phyloP scores from a whole-genome alignment of 345 rosid species.

The Lepidium aucheri region DNA sequence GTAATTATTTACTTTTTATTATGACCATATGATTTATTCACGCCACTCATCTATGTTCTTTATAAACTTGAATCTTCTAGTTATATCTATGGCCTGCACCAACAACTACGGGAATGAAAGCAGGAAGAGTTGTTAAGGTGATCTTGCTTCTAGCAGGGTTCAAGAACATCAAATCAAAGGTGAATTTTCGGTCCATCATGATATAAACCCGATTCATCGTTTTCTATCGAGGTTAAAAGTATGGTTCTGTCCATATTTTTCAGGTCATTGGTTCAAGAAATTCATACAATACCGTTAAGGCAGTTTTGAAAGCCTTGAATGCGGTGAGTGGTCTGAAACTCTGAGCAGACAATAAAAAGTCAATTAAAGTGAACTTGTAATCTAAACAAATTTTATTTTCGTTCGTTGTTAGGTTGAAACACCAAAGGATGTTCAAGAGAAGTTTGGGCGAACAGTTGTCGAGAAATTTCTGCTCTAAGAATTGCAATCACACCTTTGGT shows the following conservation, averaged over 20 bases:
- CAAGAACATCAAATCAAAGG: conserved; percentile 94
- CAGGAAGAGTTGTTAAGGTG: conserved; percentile 77
- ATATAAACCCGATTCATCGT: background rate
- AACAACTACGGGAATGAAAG: conserved; percentile 83
- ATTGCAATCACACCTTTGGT: background rate
- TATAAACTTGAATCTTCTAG: conserved; percentile 29
- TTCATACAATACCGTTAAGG: conserved; percentile 89
- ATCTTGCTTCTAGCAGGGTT: conserved; percentile 79
- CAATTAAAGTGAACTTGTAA: background rate
- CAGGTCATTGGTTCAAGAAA: conserved; percentile 95
- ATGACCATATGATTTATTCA: background rate
- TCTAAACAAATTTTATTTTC: background rate
- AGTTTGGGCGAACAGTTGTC: conserved; percentile 87
- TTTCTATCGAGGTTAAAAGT: background rate
- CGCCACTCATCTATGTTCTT: background rate
- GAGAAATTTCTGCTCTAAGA: conserved; percentile 66
- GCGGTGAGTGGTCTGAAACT: conserved; percentile 49
- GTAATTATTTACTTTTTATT: conserved; percentile 22
- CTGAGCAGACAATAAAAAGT: background rate
- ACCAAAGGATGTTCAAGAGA: conserved; percentile 87
- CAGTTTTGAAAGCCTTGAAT: conserved; percentile 83
- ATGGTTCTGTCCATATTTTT: background rate
- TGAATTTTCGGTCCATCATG: conserved; percentile 13
- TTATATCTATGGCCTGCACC: conserved; percentile 93
- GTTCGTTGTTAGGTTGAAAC: conserved; percentile 62